A percentile compares a stretch with the other conserved stretches of the same genome.
Evolutionary conservation across 2,329 filamentous ascomycete genomes (phyloP).

Genomic region (Neodidymelliopsis sp.): DNA sequence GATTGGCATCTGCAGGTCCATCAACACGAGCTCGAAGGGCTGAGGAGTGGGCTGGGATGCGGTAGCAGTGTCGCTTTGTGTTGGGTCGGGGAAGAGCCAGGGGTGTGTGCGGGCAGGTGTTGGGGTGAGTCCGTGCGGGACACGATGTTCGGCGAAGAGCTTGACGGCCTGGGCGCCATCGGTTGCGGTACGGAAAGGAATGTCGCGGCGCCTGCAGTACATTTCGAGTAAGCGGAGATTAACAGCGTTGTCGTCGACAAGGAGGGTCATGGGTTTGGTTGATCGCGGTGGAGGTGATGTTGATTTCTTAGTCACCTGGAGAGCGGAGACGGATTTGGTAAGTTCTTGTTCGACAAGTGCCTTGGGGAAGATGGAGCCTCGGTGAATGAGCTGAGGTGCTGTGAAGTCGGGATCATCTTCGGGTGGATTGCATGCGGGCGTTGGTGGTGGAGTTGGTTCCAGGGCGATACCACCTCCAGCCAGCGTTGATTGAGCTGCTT

Average conservation of each 20-base stretch:
- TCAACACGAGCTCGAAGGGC: conserved; percentile 48
- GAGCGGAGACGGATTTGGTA: conserved; percentile 18
- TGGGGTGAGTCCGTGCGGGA: background rate
- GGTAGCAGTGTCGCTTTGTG: background rate
- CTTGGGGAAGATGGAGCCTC: conserved; percentile 15
- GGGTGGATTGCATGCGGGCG: background rate
- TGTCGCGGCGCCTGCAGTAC: conserved; percentile 55
- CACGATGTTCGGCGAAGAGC: conserved; percentile 31
- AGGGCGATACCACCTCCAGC: conserved; percentile 2
- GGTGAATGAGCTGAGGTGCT: conserved; percentile 1
- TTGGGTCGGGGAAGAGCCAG: background rate
- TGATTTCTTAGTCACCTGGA: conserved; percentile 6
- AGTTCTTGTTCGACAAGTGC: conserved; percentile 17
- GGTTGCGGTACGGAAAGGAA: conserved; percentile 48
- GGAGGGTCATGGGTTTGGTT: conserved; percentile 39
- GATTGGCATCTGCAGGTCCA: conserved; percentile 54
- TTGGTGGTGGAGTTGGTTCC: background rate
- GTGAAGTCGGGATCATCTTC: background rate
- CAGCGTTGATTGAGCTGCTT: background rate
- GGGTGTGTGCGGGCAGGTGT: background rate
- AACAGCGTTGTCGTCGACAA: conserved; percentile 57
- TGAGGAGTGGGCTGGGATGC: background rate
- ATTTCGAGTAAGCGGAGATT: conserved; percentile 57
- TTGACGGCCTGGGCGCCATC: conserved; percentile 54
- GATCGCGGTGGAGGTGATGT: background rate